These are phyloP conservation scores for Chlorella sorokiniana DNA, from an alignment of 139 green algal species.

Conservation along the genomic window DNA sequence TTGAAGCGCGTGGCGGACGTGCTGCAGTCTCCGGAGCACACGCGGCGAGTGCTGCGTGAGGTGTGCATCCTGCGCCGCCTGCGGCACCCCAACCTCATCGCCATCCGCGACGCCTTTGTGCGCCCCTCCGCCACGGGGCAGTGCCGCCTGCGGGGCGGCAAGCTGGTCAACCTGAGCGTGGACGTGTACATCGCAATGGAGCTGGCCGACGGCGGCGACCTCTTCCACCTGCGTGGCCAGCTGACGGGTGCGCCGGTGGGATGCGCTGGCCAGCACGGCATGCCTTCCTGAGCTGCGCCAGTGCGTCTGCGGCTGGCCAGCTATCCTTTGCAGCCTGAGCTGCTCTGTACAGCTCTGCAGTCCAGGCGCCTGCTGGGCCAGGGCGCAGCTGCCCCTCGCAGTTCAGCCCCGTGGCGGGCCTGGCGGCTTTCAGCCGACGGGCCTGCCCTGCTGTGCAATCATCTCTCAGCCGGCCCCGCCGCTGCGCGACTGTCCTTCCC, in stretches of 20 bases:
- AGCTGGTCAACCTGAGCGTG: slow-evolving; percentile 10
- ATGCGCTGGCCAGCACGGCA: no score
- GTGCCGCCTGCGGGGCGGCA: slow-evolving; percentile 34
- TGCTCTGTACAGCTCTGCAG: no score
- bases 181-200: slow-evolving; percentile 67
- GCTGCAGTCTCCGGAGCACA: slow-evolving; percentile 74
- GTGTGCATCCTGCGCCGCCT: slow-evolving; percentile 89
- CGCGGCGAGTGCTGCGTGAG: slow-evolving; percentile 86
- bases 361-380: no score
- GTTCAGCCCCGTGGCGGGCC: no score
- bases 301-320: no score
- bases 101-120: slow-evolving; percentile 78
- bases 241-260: slow-evolving; percentile 18
- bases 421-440: no score
- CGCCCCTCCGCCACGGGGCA: slow-evolving; percentile 53
- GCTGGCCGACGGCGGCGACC: slow-evolving; percentile 69
- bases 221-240: slow-evolving; percentile 62
- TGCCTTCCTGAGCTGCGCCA: no score
- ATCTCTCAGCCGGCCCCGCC: no score
- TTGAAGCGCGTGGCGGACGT: slow-evolving; percentile 86
- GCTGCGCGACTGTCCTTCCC: no score
- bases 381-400: no score
- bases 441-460: background rate
- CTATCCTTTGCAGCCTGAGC: no score
- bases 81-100: slow-evolving; percentile 83